A percentile compares a stretch with the other conserved stretches of the same genome.
phyloP scores from a whole-genome alignment of 352 stramenopile species.

The Phytophthora pisi region DNA sequence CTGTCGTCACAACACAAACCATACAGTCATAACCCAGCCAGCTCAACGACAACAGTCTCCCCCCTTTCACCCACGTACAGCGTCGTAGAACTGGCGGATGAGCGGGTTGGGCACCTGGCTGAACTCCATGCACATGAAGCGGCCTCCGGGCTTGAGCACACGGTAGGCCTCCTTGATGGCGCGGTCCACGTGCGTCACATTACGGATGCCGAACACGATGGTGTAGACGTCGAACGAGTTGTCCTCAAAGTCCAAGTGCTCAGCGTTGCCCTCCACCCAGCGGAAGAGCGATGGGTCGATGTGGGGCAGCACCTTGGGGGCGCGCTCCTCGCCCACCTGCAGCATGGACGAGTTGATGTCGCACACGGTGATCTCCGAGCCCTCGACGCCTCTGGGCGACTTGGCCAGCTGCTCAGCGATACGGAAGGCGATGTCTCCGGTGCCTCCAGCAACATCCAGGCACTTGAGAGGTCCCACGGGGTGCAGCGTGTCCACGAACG shows the following conservation, averaged over 20 bases:
- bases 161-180: slow-evolving; percentile 95
- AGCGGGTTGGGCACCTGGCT: slow-evolving; percentile 93
- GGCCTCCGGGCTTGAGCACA: slow-evolving; percentile 95
- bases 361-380: slow-evolving; percentile 94
- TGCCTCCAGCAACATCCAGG: slow-evolving; percentile 98
- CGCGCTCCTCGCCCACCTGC: slow-evolving; percentile 92
- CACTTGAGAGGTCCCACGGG: slow-evolving; percentile 75
- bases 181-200: slow-evolving; percentile 97
- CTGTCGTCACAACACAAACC: slow-evolving; percentile 34
- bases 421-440: slow-evolving; percentile 98
- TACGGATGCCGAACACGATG: slow-evolving; percentile 99
- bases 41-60: neutral
- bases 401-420: slow-evolving; percentile 84
- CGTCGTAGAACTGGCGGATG: slow-evolving; percentile 95
- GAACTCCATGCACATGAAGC: slow-evolving; percentile 99
- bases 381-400: slow-evolving; percentile 34
- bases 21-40: neutral
- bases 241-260: slow-evolving; percentile 94
- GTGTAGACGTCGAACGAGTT: slow-evolving; percentile 99
- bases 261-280: slow-evolving; percentile 96
- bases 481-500: slow-evolving; percentile 91
- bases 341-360: slow-evolving; percentile 99
- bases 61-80: slow-evolving; percentile 42
- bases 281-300: slow-evolving; percentile 65
- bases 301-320: slow-evolving; percentile 69